phyloP scores from a whole-genome alignment of 176 grass and related monocot species.

The Phoenix dactylifera region DNA sequence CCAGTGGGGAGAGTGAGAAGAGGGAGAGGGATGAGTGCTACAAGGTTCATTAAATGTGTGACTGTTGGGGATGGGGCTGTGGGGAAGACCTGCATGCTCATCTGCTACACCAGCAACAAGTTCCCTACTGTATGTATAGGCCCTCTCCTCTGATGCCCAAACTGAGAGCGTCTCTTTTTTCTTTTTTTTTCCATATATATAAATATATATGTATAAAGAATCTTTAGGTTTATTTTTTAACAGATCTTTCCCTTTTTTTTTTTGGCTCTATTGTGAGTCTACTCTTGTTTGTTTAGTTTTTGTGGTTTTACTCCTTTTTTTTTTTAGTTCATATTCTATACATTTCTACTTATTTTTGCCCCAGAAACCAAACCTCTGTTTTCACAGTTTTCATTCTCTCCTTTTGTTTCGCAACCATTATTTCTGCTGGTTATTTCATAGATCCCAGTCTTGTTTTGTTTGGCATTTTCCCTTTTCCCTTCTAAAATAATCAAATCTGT shows the following conservation, averaged over 20 bases:
- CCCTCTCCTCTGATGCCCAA: neutral
- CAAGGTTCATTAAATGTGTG: slow-evolving; percentile 99
- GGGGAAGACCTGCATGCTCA: slow-evolving; percentile 99
- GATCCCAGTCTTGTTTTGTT: too few species aligned
- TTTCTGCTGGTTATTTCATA: too few species aligned
- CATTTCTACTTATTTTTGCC: too few species aligned
- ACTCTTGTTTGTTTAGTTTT: neutral
- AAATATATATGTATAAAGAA: neutral
- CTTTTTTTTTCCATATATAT: neutral
- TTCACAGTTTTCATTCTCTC: too few species aligned
- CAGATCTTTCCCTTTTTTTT: too few species aligned
- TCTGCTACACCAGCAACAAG: slow-evolving; percentile 99
- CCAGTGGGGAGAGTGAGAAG: neutral
- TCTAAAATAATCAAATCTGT: too few species aligned
- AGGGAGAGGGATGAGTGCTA: slow-evolving; percentile 58
- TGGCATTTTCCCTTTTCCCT: too few species aligned
- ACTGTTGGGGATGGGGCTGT: slow-evolving; percentile 97
- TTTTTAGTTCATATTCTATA: too few species aligned
- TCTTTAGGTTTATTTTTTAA: too few species aligned
- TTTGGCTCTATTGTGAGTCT: too few species aligned
- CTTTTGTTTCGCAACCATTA: too few species aligned
- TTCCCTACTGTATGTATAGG: slow-evolving; percentile 61
- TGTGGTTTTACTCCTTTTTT: neutral
- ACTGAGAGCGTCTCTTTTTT: neutral
- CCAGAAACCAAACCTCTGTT: too few species aligned